These are phyloP conservation scores for Claviceps monticola DNA, from an alignment of 2,329 filamentous ascomycete genomes.

Conservation along the genomic window DNA sequence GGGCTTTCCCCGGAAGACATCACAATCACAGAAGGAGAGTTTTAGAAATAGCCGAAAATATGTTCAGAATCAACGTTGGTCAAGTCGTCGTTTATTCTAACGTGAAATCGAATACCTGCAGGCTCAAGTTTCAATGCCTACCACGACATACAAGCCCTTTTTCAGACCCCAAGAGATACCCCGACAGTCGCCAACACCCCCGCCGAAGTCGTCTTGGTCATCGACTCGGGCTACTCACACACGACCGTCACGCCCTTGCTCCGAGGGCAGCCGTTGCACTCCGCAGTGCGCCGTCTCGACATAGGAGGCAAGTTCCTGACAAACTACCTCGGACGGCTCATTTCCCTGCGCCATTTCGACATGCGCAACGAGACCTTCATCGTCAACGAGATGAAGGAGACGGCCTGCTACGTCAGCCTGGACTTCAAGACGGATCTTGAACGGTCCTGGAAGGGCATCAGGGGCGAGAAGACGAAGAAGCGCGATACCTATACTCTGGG, in stretches of 20 bases:
- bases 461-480: conserved; percentile 39
- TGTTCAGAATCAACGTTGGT: too few species aligned
- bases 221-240: conserved; percentile 88
- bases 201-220: conserved; percentile 69
- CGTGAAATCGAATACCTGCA: conserved; percentile 16
- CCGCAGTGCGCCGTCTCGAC: conserved; percentile 71
- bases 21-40: too few species aligned
- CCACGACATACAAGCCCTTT: conserved; percentile 58
- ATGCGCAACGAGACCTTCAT: conserved; percentile 90
- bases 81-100: too few species aligned
- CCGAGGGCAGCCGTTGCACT: conserved; percentile 64
- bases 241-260: conserved; percentile 83
- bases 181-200: conserved; percentile 33
- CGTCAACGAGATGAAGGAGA: conserved; percentile 92
- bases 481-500: conserved; percentile 35
- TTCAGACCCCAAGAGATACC: conserved; percentile 42
- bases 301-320: conserved; percentile 88
- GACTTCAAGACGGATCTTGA: conserved; percentile 72
- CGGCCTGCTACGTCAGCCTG: conserved; percentile 66
- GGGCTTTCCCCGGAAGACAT: not conserved
- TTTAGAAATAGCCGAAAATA: too few species aligned
- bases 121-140: conserved; percentile 69
- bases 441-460: conserved; percentile 65
- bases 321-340: conserved; percentile 78
- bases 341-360: conserved; percentile 86